Conservation (phyloP, 768 basidiomycete genomes). For the Russula ochroleuca region DNA sequence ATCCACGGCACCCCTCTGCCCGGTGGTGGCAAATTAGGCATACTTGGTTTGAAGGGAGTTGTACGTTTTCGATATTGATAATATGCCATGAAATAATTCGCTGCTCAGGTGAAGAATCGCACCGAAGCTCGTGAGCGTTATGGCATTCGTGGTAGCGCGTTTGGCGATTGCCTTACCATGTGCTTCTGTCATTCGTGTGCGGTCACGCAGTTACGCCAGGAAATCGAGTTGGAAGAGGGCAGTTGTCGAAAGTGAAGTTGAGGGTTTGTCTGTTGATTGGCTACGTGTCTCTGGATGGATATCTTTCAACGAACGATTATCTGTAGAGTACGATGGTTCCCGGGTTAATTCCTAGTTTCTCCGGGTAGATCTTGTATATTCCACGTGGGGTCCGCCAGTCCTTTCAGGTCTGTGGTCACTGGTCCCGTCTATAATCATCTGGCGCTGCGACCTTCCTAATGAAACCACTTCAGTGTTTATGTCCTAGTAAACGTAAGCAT, state of each 20-base stretch:
- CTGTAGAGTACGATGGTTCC: too few species aligned
- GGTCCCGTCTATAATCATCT: constrained; percentile 14
- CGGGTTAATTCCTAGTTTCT: too few species aligned
- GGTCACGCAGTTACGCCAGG: constrained; percentile 4
- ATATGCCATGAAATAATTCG: not conserved
- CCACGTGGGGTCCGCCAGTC: too few species aligned
- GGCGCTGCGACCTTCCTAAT: too few species aligned
- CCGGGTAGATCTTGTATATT: too few species aligned
- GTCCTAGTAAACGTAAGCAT: too few species aligned
- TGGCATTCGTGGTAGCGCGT: not conserved
- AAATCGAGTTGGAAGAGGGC: constrained; percentile 11
- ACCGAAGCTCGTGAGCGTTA: constrained; percentile 26
- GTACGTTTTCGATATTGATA: too few species aligned
- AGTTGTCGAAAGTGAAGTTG: not conserved
- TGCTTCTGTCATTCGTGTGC: not conserved
- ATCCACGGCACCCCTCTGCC: constrained; percentile 38
- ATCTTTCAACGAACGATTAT: too few species aligned
- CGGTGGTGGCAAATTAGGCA: constrained; percentile 34
- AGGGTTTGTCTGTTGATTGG: not conserved
- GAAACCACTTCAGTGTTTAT: too few species aligned
- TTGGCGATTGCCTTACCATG: not conserved
- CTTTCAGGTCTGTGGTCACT: constrained; percentile 15
- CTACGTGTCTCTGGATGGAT: too few species aligned
- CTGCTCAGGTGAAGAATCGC: constrained; percentile 32
- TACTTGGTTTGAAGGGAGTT: too few species aligned